These are phyloP conservation scores for Verbena officinalis DNA, from an alignment of 257 asterid genomes.

Conservation along the genomic window DNA sequence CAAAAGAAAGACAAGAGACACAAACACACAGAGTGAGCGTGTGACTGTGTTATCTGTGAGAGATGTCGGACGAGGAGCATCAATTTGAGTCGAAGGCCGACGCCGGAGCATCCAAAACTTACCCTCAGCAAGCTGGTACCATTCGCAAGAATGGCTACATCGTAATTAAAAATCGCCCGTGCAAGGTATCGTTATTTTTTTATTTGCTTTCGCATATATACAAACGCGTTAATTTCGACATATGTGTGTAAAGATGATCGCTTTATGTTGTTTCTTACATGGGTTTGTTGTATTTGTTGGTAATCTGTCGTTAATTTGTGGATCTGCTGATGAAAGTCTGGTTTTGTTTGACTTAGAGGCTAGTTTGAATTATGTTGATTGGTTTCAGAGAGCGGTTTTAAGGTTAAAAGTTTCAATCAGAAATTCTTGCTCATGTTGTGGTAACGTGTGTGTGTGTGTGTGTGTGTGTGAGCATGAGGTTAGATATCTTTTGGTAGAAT, in stretches of 20 bases:
- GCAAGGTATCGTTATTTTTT: constrained; percentile 37
- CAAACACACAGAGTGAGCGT: constrained; percentile 9
- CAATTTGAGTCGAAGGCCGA: constrained; percentile 52
- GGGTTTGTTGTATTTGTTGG: neutral
- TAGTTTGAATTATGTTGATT: neutral
- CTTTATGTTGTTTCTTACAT: neutral
- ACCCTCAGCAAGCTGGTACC: constrained; percentile 54
- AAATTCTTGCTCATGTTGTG: too few species aligned
- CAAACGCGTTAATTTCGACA: neutral
- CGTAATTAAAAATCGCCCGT: constrained; percentile 47
- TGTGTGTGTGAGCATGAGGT: neutral
- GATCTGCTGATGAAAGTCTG: constrained; percentile 8
- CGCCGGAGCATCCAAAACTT: constrained; percentile 52
- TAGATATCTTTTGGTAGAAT: neutral
- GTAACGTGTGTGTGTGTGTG: too few species aligned
- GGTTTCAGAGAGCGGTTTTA: neutral
- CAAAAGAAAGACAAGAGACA: neutral
- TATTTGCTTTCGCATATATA: neutral
- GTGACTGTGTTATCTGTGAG: constrained; percentile 1
- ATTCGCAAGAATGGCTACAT: constrained; percentile 49
- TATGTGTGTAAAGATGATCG: neutral
- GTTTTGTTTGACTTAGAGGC: neutral
- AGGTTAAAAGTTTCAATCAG: neutral
- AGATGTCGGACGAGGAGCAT: constrained; percentile 58
- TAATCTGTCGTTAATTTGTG: constrained; percentile 1